These are phyloP conservation scores for Botrytis squamosa DNA, from an alignment of 2,329 filamentous ascomycete genomes.

Conservation along the genomic window DNA sequence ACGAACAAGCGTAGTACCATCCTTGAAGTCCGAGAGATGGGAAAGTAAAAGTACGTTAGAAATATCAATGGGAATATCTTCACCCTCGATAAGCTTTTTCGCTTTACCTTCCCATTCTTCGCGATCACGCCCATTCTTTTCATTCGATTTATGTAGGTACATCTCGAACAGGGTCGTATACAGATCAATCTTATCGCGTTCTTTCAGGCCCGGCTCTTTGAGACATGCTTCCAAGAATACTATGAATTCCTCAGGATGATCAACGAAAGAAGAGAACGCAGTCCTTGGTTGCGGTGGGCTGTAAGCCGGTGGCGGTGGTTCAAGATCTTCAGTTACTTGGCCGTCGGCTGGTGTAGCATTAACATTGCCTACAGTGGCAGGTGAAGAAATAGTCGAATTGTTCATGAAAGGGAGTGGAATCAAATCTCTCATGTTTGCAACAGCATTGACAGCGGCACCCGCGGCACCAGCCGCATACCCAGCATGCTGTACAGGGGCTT, in stretches of 20 bases:
- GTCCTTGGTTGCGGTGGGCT: constrained; percentile 77
- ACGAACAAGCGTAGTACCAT: constrained; percentile 87
- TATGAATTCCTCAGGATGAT: constrained; percentile 89
- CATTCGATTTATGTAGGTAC: constrained; percentile 86
- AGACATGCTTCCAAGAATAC: constrained; percentile 88
- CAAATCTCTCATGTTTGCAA: constrained; percentile 81
- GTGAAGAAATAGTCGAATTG: constrained; percentile 54
- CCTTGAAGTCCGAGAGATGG: constrained; percentile 83
- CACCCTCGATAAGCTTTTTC: constrained; percentile 79
- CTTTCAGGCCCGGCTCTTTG: constrained; percentile 65
- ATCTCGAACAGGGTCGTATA: constrained; percentile 97
- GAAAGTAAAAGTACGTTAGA: constrained; percentile 93
- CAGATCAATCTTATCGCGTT: constrained; percentile 77
- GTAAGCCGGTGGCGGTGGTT: constrained; percentile 57
- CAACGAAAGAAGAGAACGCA: constrained; percentile 95
- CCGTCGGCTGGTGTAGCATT: constrained; percentile 53
- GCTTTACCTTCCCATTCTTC: constrained; percentile 88
- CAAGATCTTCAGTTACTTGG: constrained; percentile 51
- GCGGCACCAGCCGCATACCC: constrained; percentile 50
- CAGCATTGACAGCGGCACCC: constrained; percentile 64
- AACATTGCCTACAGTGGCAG: constrained; percentile 50
- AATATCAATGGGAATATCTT: constrained; percentile 82
- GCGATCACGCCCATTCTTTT: constrained; percentile 67
- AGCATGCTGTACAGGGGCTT: constrained; percentile 27
- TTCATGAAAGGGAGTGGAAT: constrained; percentile 86